A percentile compares a stretch with the other conserved stretches of the same genome.
Evolutionary conservation across 148 eudicot genomes (phyloP).

Genomic region (Fagopyrum esculentum): DNA sequence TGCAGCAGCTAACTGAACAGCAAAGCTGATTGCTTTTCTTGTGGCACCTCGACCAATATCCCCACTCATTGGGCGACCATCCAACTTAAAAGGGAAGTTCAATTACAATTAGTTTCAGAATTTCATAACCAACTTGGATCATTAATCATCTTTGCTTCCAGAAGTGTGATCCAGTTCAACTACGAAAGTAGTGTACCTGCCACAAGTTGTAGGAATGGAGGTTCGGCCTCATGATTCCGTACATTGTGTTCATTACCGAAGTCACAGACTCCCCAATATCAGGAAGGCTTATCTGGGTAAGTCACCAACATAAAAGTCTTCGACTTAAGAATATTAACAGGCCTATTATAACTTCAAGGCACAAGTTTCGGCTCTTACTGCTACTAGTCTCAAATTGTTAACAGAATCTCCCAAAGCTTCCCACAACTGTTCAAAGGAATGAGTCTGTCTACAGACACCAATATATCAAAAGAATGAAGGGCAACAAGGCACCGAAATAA

Average conservation of each 20-base stretch:
- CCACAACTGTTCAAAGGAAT: slow-evolving; percentile 61
- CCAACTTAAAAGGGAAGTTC: slow-evolving; percentile 38
- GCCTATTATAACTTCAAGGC: background rate
- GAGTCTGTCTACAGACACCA: slow-evolving; percentile 38
- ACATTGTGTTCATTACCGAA: slow-evolving; percentile 52
- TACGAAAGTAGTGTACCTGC: slow-evolving; percentile 48
- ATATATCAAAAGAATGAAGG: background rate
- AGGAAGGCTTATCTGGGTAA: slow-evolving; percentile 76
- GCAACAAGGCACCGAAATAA: background rate
- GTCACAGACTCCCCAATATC: slow-evolving; percentile 43
- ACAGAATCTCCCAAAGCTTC: slow-evolving; percentile 57
- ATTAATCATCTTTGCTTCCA: background rate
- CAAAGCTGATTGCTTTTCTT: slow-evolving; percentile 64
- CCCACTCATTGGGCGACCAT: slow-evolving; percentile 99
- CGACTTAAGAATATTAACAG: background rate
- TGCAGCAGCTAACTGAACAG: slow-evolving; percentile 51
- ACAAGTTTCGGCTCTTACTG: slow-evolving; percentile 34
- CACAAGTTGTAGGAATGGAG: slow-evolving; percentile 65
- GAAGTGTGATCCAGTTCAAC: background rate
- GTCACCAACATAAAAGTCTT: background rate
- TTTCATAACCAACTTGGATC: background rate
- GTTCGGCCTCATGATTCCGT: slow-evolving; percentile 54
- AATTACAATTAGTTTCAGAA: background rate
- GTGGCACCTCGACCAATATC: slow-evolving; percentile 96
- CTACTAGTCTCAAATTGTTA: slow-evolving; percentile 55